These are phyloP conservation scores for Pseudogymnoascus sp. DNA, from an alignment of 2,329 filamentous ascomycete genomes.

Conservation along the genomic window DNA sequence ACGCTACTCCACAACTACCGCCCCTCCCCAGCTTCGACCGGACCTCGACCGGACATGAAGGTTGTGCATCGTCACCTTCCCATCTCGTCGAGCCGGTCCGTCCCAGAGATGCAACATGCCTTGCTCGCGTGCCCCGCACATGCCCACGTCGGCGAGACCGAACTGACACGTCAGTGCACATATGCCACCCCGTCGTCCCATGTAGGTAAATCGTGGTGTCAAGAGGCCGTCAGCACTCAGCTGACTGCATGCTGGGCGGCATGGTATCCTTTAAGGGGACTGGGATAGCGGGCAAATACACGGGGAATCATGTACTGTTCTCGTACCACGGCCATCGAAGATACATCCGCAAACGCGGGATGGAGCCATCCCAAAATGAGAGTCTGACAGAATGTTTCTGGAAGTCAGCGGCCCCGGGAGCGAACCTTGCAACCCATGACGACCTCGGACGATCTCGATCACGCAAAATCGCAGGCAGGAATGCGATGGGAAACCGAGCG, in stretches of 20 bases:
- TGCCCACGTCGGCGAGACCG: neutral
- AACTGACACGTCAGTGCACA: constrained; percentile 7
- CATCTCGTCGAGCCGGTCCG: neutral
- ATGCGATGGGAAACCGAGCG: neutral
- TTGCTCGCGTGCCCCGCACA: constrained; percentile 3
- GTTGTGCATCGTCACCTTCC: neutral
- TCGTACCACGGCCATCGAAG: neutral
- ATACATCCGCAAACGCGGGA: neutral
- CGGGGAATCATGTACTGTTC: neutral
- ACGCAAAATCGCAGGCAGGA: neutral
- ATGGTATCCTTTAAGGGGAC: neutral
- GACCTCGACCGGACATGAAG: neutral
- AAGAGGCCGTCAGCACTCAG: neutral
- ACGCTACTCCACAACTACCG: neutral
- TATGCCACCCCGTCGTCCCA: neutral
- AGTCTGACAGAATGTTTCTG: neutral
- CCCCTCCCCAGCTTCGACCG: neutral
- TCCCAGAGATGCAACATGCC: neutral
- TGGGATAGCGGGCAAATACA: neutral
- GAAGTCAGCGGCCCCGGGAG: neutral
- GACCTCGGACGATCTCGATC: neutral
- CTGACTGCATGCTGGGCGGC: neutral
- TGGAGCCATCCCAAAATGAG: neutral
- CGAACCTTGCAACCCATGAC: neutral
- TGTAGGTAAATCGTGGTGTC: neutral